Conservation (phyloP, 2,329 filamentous ascomycete species). For the Penicillium rolfsii region DNA sequence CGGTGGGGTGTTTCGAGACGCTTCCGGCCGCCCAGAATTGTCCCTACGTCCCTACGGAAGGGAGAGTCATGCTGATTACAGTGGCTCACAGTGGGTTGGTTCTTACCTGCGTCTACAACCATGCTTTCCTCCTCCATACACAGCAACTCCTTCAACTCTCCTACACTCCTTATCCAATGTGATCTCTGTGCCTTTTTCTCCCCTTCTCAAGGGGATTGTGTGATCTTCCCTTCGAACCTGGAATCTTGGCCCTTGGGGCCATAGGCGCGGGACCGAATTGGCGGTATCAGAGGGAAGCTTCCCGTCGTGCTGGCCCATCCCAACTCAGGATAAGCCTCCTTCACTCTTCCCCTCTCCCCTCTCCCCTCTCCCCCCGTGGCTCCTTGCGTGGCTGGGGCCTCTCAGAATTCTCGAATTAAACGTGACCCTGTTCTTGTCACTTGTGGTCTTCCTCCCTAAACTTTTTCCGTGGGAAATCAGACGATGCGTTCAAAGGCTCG, state of each 20-base stretch:
- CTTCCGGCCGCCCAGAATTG: conserved; percentile 25
- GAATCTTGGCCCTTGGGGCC: conserved; percentile 1
- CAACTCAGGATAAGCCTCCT: conserved; percentile 23
- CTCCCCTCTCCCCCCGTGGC: conserved; percentile 18
- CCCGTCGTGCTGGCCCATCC: conserved; percentile 13
- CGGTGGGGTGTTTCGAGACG: conserved; percentile 31
- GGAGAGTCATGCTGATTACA: not conserved
- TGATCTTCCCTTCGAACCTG: conserved; percentile 9
- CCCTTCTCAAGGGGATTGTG: not conserved
- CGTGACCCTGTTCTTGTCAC: conserved; percentile 15
- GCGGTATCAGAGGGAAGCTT: conserved; percentile 6
- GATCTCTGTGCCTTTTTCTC: conserved; percentile 8
- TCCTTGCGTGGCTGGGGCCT: conserved; percentile 21
- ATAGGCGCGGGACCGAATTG: conserved; percentile 5
- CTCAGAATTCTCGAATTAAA: not conserved
- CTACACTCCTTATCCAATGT: not conserved
- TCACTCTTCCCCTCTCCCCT: conserved; percentile 15
- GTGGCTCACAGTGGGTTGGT: no score
- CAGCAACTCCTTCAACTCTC: not conserved
- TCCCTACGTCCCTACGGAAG: not conserved
- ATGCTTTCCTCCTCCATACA: not conserved
- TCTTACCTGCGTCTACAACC: not conserved
- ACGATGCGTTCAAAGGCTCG: conserved; percentile 23
- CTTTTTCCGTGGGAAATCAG: not conserved
- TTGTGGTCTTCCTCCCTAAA: not conserved